Percentiles rank a stretch among this genome's conserved stretches.
phyloP scores from a whole-genome alignment of 179 eudicot species.

The Corrigiola litoralis region DNA sequence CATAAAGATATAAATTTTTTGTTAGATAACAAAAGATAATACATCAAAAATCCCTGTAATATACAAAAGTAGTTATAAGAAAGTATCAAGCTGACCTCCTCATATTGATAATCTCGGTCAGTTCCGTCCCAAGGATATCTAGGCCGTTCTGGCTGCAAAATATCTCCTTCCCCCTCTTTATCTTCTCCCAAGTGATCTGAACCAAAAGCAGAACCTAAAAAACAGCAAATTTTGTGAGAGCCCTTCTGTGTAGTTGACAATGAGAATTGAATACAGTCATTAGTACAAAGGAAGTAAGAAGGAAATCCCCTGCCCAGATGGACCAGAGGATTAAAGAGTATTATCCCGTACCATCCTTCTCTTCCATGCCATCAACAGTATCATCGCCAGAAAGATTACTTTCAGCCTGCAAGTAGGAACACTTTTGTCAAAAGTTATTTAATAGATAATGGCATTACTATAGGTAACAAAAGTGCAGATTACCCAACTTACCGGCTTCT shows the following conservation, averaged over 20 bases:
- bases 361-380: slow-evolving; percentile 47
- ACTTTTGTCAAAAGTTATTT: background rate
- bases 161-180: slow-evolving; percentile 45
- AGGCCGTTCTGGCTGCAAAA: slow-evolving; percentile 32
- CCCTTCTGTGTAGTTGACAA: background rate
- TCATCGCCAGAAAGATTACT: slow-evolving; percentile 53
- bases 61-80: background rate
- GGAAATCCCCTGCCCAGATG: background rate
- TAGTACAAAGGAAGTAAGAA: background rate
- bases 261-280: background rate
- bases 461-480: background rate
- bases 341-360: slow-evolving; percentile 42
- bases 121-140: slow-evolving; percentile 52
- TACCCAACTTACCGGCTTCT: slow-evolving; percentile 49
- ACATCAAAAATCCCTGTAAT: background rate
- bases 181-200: slow-evolving; percentile 44
- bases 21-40: background rate
- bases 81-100: slow-evolving; percentile 37
- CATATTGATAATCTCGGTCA: slow-evolving; percentile 52
- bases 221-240: background rate
- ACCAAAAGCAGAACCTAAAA: background rate
- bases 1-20: background rate
- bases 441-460: background rate
- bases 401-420: slow-evolving; percentile 41
- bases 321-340: background rate